Conservation (phyloP, 129 eudicot genomes). For the Chrysanthemum seticuspe region DNA sequence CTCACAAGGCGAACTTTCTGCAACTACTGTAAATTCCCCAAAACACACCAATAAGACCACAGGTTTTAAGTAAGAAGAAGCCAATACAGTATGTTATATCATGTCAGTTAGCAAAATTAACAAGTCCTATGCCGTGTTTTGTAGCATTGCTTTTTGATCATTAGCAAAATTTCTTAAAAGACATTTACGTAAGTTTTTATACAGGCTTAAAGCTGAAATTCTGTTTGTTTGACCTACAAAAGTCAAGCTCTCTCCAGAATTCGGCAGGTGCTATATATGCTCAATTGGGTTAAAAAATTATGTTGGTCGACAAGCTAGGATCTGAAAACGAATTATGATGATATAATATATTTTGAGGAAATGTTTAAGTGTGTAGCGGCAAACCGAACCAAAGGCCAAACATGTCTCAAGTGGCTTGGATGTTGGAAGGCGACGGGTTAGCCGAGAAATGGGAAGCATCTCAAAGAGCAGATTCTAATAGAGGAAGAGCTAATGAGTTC, state of each 20-base stretch:
- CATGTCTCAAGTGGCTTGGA: constrained; percentile 95
- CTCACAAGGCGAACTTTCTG: too few species aligned
- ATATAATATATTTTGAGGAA: constrained; percentile 74
- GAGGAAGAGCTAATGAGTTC: constrained; percentile 76
- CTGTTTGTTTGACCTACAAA: too few species aligned
- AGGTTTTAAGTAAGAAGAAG: too few species aligned
- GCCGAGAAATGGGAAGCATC: constrained; percentile 98
- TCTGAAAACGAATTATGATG: constrained; percentile 50
- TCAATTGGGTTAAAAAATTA: constrained; percentile 85
- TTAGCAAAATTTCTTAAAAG: too few species aligned
- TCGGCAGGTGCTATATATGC: constrained; percentile 82
- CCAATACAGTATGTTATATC: too few species aligned
- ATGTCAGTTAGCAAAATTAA: too few species aligned
- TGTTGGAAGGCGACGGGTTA: constrained; percentile 98
- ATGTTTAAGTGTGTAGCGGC: constrained; percentile 94
- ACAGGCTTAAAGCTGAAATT: too few species aligned
- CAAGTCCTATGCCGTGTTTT: too few species aligned
- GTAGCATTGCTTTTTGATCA: too few species aligned
- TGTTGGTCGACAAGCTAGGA: constrained; percentile 74
- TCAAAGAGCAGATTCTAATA: constrained; percentile 63
- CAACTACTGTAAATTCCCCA: too few species aligned
- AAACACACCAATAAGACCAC: too few species aligned
- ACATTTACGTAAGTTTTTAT: too few species aligned
- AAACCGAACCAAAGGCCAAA: constrained; percentile 72
- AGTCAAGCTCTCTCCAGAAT: constrained; percentile 45